Evolutionary conservation across 1,139 yeast species (phyloP).

Genomic region (Blastobotrys elegans): DNA sequence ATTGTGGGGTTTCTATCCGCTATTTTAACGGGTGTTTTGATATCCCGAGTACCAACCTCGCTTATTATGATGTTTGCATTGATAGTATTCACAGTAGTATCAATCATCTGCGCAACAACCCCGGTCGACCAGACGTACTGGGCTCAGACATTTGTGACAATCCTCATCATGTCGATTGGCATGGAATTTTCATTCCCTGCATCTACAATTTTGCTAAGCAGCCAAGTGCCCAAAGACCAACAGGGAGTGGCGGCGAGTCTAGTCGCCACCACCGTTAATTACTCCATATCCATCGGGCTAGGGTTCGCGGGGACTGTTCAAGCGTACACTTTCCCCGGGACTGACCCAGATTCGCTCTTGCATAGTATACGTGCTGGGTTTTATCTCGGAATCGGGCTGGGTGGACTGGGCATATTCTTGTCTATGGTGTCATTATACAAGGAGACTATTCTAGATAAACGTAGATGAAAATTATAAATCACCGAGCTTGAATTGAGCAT

Average conservation of each 20-base stretch:
- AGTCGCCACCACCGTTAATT: conserved; percentile 56
- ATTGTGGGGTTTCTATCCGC: conserved; percentile 47
- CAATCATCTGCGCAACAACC: conserved; percentile 42
- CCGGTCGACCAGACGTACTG: conserved; percentile 48
- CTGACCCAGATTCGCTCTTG: conserved; percentile 29
- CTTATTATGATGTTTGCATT: conserved; percentile 44
- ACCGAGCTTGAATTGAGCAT: conserved; percentile 15
- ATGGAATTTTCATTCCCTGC: conserved; percentile 69
- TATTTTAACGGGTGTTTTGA: conserved; percentile 38
- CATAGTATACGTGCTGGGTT: conserved; percentile 44
- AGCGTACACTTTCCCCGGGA: conserved; percentile 36
- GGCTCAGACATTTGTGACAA: conserved; percentile 49
- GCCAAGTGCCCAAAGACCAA: conserved; percentile 46
- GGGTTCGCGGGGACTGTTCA: conserved; percentile 65
- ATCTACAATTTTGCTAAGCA: conserved; percentile 48
- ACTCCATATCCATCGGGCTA: conserved; percentile 57
- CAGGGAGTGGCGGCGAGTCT: conserved; percentile 67
- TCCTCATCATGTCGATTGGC: conserved; percentile 48
- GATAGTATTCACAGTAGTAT: conserved; percentile 42
- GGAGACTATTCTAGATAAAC: conserved; percentile 4
- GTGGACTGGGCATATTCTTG: conserved; percentile 39
- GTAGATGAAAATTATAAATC: conserved; percentile 9
- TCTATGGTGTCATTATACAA: conserved; percentile 5
- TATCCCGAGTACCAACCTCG: conserved; percentile 40
- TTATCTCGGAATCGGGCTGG: conserved; percentile 49